Conservation (phyloP, 345 rosid genomes). For the Sonneratia alba region DNA sequence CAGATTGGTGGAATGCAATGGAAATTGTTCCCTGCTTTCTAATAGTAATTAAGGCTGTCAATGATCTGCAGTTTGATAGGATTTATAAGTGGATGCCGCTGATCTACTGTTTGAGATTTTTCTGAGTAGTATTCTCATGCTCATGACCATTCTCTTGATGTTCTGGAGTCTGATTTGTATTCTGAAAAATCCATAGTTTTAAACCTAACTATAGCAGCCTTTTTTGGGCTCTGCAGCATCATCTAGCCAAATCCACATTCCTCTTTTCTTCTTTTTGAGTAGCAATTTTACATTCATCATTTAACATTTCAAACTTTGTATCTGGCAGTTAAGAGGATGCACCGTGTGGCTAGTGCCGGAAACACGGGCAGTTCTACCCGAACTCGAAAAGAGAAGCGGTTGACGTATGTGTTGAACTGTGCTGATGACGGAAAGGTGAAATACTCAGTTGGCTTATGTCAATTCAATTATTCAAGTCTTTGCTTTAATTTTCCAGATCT, state of each 20-base stretch:
- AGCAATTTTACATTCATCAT: too few relatives aligned
- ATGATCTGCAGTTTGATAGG: background rate
- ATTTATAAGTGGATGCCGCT: background rate
- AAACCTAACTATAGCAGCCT: background rate
- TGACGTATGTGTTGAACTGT: slow-evolving; percentile 81
- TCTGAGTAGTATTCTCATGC: background rate
- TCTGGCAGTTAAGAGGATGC: slow-evolving; percentile 49
- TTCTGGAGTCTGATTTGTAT: background rate
- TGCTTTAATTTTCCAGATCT: background rate
- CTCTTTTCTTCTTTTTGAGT: too few relatives aligned
- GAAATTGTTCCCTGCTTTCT: background rate
- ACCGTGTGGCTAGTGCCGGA: slow-evolving; percentile 99
- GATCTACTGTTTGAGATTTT: too few relatives aligned
- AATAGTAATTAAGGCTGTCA: background rate
- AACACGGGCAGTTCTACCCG: slow-evolving; percentile 76
- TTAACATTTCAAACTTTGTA: background rate
- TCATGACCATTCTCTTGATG: background rate
- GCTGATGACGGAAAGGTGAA: slow-evolving; percentile 66
- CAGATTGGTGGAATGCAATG: background rate
- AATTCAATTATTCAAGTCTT: background rate
- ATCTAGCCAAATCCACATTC: background rate
- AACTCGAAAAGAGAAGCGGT: slow-evolving; percentile 89
- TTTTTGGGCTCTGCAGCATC: background rate
- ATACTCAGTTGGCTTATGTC: background rate
- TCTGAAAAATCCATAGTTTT: background rate